Conservation (phyloP, 1,284 basidiomycete species). For the Papiliotrema flavescens region DNA sequence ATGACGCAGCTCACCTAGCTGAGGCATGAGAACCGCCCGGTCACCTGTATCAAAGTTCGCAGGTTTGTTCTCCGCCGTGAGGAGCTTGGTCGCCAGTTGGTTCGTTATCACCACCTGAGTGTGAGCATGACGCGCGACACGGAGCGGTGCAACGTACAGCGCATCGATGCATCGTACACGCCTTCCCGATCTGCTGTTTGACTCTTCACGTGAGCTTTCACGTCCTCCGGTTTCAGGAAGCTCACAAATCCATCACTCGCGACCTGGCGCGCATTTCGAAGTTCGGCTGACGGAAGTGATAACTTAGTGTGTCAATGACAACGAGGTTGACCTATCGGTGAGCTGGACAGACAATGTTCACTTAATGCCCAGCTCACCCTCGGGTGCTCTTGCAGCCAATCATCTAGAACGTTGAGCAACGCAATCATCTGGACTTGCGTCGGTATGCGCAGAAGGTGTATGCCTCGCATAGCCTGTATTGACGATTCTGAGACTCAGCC, state of each 20-base stretch:
- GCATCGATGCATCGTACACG: slow-evolving; percentile 34
- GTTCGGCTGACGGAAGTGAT: slow-evolving; percentile 45
- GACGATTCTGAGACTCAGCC: slow-evolving; percentile 1
- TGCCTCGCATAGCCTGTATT: slow-evolving; percentile 24
- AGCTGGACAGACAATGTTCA: not conserved
- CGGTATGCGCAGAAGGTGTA: slow-evolving; percentile 41
- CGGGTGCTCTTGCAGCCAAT: slow-evolving; percentile 41
- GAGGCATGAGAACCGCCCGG: slow-evolving; percentile 47
- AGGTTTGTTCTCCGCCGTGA: slow-evolving; percentile 42
- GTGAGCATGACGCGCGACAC: slow-evolving; percentile 1
- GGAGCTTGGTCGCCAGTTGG: slow-evolving; percentile 48
- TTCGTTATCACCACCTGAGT: slow-evolving; percentile 40
- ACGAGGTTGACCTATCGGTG: slow-evolving; percentile 39
- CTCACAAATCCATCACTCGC: slow-evolving; percentile 44
- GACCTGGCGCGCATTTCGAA: slow-evolving; percentile 30
- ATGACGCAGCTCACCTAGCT: slow-evolving; percentile 30
- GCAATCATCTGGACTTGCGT: slow-evolving; percentile 47
- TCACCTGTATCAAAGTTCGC: slow-evolving; percentile 46
- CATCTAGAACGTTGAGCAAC: slow-evolving; percentile 40
- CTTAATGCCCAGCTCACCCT: slow-evolving; percentile 20
- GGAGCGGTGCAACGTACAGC: slow-evolving; percentile 25
- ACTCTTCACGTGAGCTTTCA: slow-evolving; percentile 28
- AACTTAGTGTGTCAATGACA: slow-evolving; percentile 46
- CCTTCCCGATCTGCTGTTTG: slow-evolving; percentile 41
- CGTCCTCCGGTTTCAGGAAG: not conserved